phyloP scores from a whole-genome alignment of 202 grass and related monocot species.

The Schoenoplectus triqueter region DNA sequence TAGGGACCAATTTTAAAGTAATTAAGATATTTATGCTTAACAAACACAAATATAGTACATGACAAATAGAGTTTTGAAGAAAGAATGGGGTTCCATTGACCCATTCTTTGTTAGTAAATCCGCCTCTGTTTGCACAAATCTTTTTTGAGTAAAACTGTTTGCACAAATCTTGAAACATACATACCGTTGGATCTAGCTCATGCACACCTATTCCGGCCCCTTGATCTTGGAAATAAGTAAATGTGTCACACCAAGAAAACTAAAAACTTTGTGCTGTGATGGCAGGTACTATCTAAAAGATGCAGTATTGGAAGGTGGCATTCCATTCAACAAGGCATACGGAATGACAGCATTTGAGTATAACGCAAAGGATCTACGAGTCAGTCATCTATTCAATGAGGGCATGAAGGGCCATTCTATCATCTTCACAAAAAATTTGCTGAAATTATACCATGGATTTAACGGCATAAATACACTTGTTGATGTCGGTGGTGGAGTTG shows the following conservation, averaged over 20 bases:
- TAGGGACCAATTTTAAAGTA: no score
- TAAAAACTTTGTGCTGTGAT: neutral
- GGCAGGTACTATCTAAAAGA: slow-evolving; percentile 48
- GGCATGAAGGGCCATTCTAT: slow-evolving; percentile 48
- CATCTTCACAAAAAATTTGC: slow-evolving; percentile 46
- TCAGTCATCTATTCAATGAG: slow-evolving; percentile 51
- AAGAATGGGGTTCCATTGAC: no score
- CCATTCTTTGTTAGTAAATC: no score
- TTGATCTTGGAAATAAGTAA: neutral
- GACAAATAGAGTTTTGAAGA: no score
- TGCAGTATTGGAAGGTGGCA: slow-evolving; percentile 46
- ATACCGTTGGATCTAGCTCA: neutral
- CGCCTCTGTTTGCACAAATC: no score
- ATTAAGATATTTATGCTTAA: no score
- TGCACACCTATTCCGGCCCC: neutral
- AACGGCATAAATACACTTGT: slow-evolving; percentile 45
- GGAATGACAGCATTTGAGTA: slow-evolving; percentile 52
- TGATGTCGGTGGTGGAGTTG: slow-evolving; percentile 50
- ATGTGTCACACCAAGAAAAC: neutral
- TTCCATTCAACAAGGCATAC: slow-evolving; percentile 53
- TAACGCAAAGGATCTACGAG: slow-evolving; percentile 42
- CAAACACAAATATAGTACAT: no score
- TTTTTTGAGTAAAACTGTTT: neutral
- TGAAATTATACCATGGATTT: slow-evolving; percentile 47
- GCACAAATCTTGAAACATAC: neutral